Percentiles rank a stretch among this genome's conserved stretches.
phyloP scores from a whole-genome alignment of 495 filamentous ascomycete species.

The Aspergillus mulundensis region DNA sequence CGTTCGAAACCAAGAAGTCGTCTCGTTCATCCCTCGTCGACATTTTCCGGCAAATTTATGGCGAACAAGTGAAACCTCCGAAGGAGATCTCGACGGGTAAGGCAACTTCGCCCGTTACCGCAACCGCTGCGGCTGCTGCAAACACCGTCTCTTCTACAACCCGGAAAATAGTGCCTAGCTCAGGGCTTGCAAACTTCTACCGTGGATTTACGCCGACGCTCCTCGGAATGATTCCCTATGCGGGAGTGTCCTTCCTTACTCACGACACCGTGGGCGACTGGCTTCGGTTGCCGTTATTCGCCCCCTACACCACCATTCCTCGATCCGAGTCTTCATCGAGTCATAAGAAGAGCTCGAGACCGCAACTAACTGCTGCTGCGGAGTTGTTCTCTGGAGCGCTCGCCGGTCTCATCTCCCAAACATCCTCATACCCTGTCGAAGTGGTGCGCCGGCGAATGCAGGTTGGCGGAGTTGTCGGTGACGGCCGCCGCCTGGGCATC shows the following conservation, averaged over 20 bases:
- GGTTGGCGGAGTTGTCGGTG: conserved; percentile 88
- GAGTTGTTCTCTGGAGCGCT: conserved; percentile 79
- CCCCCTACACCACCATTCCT: conserved; percentile 63
- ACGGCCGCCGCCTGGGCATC: conserved; percentile 73
- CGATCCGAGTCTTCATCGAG: conserved; percentile 23
- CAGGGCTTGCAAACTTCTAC: conserved; percentile 86
- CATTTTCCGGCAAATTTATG: conserved; percentile 80
- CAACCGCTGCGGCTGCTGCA: conserved; percentile 33
- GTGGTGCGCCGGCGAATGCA: conserved; percentile 92
- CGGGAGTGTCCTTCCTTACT: conserved; percentile 93
- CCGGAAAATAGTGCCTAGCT: conserved; percentile 48
- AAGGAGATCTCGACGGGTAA: conserved; percentile 13
- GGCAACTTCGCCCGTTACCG: conserved; percentile 17
- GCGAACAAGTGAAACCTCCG: conserved; percentile 53
- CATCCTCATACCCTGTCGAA: conserved; percentile 87
- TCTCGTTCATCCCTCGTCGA: conserved; percentile 59
- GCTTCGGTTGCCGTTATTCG: conserved; percentile 61
- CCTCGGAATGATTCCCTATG: conserved; percentile 92
- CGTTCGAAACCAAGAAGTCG: conserved; percentile 80
- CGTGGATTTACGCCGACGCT: conserved; percentile 88
- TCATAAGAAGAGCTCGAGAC: conserved; percentile 24
- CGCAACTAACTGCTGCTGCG: conserved; percentile 62
- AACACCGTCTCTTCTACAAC: conserved; percentile 34
- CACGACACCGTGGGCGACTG: conserved; percentile 85
- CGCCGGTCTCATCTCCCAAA: conserved; percentile 85